These are phyloP conservation scores for Acanthochlamys bracteata DNA, from an alignment of 106 monocot species.

Conservation along the genomic window DNA sequence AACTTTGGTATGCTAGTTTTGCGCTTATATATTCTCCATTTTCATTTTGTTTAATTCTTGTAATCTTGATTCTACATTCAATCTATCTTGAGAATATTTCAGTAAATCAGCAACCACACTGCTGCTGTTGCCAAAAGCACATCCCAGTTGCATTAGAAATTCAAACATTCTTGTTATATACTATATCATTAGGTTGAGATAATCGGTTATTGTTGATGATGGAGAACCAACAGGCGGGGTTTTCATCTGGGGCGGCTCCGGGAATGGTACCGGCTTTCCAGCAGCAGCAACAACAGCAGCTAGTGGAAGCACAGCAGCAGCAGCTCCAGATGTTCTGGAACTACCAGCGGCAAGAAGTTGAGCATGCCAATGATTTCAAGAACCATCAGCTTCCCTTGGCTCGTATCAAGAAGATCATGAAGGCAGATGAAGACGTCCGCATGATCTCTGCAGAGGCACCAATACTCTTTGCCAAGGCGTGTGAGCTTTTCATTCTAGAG, in stretches of 20 bases:
- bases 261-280: conserved; percentile 14
- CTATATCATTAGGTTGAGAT: background rate
- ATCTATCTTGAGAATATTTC: too few relatives aligned
- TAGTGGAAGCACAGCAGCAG: conserved; percentile 21
- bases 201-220: background rate
- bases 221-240: conserved; percentile 26
- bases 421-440: conserved; percentile 78
- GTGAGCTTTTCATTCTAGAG: conserved; percentile 84
- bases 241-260: background rate
- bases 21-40: too few relatives aligned
- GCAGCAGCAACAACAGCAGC: conserved; percentile 45
- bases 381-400: conserved; percentile 83
- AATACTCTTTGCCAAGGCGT: conserved; percentile 74
- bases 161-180: too few relatives aligned
- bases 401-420: conserved; percentile 90
- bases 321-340: conserved; percentile 86
- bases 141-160: too few relatives aligned
- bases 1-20: too few relatives aligned
- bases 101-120: too few relatives aligned
- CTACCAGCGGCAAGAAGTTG: conserved; percentile 73
- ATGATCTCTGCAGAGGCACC: conserved; percentile 88
- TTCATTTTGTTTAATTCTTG: too few relatives aligned
- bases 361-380: conserved; percentile 66
- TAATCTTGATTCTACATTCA: too few relatives aligned
- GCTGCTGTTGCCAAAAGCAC: too few relatives aligned